phyloP scores from a whole-genome alignment of 2,329 filamentous ascomycete genomes.

The Botrytis sinoallii region DNA sequence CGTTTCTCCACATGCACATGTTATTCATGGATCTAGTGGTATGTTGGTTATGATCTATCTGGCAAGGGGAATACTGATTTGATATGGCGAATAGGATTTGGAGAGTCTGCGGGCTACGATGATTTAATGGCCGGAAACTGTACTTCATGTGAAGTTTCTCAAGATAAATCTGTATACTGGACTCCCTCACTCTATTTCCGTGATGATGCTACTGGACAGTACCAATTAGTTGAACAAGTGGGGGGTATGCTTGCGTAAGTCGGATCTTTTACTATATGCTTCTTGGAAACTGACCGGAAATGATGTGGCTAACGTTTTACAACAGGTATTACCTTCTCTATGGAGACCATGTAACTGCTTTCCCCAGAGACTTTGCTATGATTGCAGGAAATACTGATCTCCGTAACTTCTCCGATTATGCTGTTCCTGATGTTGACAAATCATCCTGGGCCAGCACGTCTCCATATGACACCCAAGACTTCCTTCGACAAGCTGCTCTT shows the following conservation, averaged over 20 bases:
- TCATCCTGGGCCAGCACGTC: conserved; percentile 58
- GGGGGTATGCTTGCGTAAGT: conserved; percentile 85
- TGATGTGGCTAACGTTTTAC: conserved; percentile 23
- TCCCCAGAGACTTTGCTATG: conserved; percentile 78
- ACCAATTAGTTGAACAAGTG: conserved; percentile 66
- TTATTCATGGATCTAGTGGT: conserved; percentile 75
- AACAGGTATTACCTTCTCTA: conserved; percentile 80
- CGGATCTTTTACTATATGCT: conserved; percentile 12
- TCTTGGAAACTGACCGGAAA: neutral
- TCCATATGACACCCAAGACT: conserved; percentile 58
- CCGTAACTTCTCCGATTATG: conserved; percentile 62
- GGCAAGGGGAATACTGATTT: neutral
- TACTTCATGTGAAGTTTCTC: conserved; percentile 60
- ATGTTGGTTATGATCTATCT: conserved; percentile 40
- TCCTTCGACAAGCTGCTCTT: conserved; percentile 74
- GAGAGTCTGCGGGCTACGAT: conserved; percentile 52
- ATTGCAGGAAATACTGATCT: conserved; percentile 68
- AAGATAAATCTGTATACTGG: conserved; percentile 68
- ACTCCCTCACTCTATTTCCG: conserved; percentile 54
- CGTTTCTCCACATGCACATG: conserved; percentile 65
- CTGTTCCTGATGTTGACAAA: conserved; percentile 64
- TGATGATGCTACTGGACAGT: conserved; percentile 41
- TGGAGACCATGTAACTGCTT: conserved; percentile 60
- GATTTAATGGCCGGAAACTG: conserved; percentile 59
- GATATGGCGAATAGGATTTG: conserved; percentile 54